Base-by-base conservation (phyloP, 2,329 filamentous ascomycete genomes). In the Magnaporthiopsis poae region DNA sequence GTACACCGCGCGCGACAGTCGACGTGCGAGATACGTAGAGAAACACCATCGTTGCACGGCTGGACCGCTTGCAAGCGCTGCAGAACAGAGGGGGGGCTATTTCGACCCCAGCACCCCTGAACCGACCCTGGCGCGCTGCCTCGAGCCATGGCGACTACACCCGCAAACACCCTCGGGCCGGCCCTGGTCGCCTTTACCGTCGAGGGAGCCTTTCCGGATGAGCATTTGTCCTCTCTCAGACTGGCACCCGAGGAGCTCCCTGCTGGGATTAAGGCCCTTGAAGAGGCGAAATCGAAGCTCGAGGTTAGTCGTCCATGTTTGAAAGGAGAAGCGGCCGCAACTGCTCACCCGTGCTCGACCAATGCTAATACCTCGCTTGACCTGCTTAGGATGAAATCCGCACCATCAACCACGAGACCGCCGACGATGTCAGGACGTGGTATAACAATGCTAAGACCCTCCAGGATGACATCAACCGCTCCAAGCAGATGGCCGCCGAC, bases 371-470 rank as follows among this genome's bases (percentile, higher is more conserved):
- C 11, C 46, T 25, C 46, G 21, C 18, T 56, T 56, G 21, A 8
- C 4, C 9, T 2, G 46, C 46, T 11, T 21, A 56, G 46, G 46
- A 83, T 68, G 88, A 96, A 72, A 89, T 98, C 67, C 89, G 88
- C 70, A 77, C 80, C 29, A 86, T 95, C 69, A 96, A 93, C 76
- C 85, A 87, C 73, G 87, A 92, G 70, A 90, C 88, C 25, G 90
- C 88, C 67, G 85, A 88, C 59, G 90, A 96, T 72, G 89, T 96
- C 64, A 90, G 92, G 73, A 85, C 88, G 65, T 98, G 94, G 94
- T 90, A 96, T 67, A 80, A 83, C 65, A 91, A 95, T 75, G 92
- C 93, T 63, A 91, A 91, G 76, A 86, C 88, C 65, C 84, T 97
- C 9, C 91, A 96, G 75, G 85, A 88, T 69, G 94, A 97, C 74